Percentiles rank a stretch among this genome's conserved stretches.
phyloP scores from a whole-genome alignment of 176 grass and related monocot species.

The barley (Hordeum vulgare) region MorexV3_pseudomolecules_assembly NC_058524.1:211387580-211388079 shows the following conservation, averaged over 20 bases:
- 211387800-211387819: no score
- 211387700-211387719: no score
- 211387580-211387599: no score
- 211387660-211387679: no score
- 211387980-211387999: constrained; percentile 55
- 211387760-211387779: no score
- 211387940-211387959: constrained; percentile 51
- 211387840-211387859: constrained; percentile 67
- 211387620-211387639: no score
- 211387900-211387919: constrained; percentile 65
- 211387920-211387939: constrained; percentile 36
- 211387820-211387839: constrained; percentile 79
- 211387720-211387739: no score
- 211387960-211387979: constrained; percentile 79
- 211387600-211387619: no score
- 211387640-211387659: no score
- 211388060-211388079: not conserved
- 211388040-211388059: constrained; percentile 20
- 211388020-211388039: constrained; percentile 89
- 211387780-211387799: no score
- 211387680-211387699: no score
- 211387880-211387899: constrained; percentile 61
- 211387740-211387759: no score
- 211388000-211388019: constrained; percentile 72
- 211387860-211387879: constrained; percentile 55